These are phyloP conservation scores for Pyricularia sp. DNA, from an alignment of 2,329 filamentous ascomycete genomes.

Conservation along the genomic window DNA sequence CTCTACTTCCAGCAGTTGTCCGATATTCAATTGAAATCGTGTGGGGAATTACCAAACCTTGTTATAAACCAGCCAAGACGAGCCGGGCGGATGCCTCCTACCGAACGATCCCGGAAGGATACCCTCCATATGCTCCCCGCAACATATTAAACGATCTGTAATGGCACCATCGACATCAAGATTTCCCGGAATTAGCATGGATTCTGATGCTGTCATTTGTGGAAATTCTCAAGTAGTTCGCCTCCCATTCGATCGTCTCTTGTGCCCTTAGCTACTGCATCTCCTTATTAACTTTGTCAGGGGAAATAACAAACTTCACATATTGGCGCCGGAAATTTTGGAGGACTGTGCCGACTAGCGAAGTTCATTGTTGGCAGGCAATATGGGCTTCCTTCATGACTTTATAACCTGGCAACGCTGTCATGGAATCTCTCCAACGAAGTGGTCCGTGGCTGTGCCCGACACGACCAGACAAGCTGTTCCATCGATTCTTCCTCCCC, in stretches of 20 bases:
- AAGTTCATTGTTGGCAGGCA: background rate
- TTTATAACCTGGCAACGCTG: background rate
- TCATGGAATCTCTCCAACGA: background rate
- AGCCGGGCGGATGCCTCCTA: background rate
- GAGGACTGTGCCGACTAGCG: background rate
- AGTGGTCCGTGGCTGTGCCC: background rate
- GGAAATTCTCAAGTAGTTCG: background rate
- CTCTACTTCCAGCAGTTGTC: background rate
- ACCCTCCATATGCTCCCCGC: background rate
- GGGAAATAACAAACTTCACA: background rate
- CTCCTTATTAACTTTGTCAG: background rate
- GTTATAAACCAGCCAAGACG: background rate
- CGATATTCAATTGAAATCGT: background rate
- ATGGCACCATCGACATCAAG: background rate
- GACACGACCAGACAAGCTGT: background rate
- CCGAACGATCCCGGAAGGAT: background rate
- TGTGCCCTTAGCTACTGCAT: background rate
- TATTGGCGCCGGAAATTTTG: background rate
- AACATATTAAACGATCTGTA: background rate
- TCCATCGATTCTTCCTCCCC: background rate
- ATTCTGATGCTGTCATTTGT: background rate
- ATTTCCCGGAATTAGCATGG: background rate
- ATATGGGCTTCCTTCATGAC: background rate
- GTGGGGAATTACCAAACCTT: background rate
- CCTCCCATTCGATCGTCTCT: background rate